Percentiles rank a stretch among this genome's conserved stretches.
Evolutionary conservation across 1,139 yeast genomes (phyloP).

Genomic region (Saccharomycopsis hybrid): DNA sequence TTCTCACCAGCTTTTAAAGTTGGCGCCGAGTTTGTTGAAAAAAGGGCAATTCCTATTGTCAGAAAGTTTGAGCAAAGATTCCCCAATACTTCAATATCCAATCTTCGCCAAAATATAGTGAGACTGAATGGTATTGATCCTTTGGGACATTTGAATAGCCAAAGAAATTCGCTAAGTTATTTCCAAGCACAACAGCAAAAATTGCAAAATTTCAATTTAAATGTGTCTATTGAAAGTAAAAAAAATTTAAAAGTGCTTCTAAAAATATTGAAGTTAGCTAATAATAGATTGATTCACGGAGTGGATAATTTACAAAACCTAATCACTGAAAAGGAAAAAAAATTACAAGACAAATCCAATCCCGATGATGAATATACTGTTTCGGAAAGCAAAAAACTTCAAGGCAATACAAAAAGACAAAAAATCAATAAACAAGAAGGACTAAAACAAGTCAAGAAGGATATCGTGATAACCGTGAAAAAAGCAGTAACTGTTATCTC

Average conservation of each 20-base stretch:
- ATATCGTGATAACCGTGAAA: constrained; percentile 81
- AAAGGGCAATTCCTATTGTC: constrained; percentile 55
- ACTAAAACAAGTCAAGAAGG: constrained; percentile 55
- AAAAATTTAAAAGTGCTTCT: constrained; percentile 67
- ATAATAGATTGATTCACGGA: constrained; percentile 59
- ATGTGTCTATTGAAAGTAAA: constrained; percentile 57
- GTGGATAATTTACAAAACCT: constrained; percentile 53
- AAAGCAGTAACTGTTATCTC: constrained; percentile 83
- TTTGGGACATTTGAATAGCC: constrained; percentile 32
- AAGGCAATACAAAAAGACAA: constrained; percentile 9
- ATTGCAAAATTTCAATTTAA: constrained; percentile 25
- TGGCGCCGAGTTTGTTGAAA: constrained; percentile 62
- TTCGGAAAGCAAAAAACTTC: neutral
- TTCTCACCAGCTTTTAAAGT: constrained; percentile 45
- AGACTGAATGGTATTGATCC: constrained; percentile 34
- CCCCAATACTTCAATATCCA: constrained; percentile 26
- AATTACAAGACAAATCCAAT: constrained; percentile 25
- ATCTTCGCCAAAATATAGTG: neutral
- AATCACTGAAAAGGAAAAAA: constrained; percentile 37
- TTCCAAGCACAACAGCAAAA: constrained; percentile 18
- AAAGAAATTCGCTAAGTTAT: constrained; percentile 29
- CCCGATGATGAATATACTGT: constrained; percentile 23
- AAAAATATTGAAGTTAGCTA: constrained; percentile 69
- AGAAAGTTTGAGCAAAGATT: constrained; percentile 41
- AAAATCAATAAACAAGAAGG: constrained; percentile 26